Evolutionary conservation across 2,329 filamentous ascomycete species (phyloP).

Genomic region (Apiospora kogelbergensis): DNA sequence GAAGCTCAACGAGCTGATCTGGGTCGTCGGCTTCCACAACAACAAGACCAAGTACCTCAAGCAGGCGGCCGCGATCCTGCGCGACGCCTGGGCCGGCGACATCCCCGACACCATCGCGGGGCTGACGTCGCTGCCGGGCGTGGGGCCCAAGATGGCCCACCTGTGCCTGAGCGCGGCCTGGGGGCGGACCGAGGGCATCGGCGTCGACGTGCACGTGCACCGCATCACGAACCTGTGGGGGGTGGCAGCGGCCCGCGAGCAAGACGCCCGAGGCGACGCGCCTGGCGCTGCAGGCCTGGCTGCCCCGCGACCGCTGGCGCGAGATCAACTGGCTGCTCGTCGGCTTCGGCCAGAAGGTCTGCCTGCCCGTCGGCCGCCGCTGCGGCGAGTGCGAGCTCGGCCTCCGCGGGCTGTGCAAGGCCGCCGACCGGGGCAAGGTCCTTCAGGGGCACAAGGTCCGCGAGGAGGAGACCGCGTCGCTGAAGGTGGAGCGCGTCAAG

Average conservation of each 20-base stretch:
- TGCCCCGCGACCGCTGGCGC: conserved; percentile 83
- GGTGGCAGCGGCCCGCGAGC: conserved; percentile 71
- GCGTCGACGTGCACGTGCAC: conserved; percentile 93
- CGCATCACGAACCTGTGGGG: conserved; percentile 93
- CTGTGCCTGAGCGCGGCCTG: conserved; percentile 77
- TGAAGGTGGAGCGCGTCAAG: conserved; percentile 20
- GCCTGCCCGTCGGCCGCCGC: conserved; percentile 72
- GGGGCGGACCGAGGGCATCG: conserved; percentile 70
- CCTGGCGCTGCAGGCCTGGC: conserved; percentile 72
- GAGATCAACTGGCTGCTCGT: conserved; percentile 91
- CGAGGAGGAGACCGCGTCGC: conserved; percentile 31
- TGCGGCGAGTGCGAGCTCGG: conserved; percentile 88
- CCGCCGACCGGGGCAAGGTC: conserved; percentile 66
- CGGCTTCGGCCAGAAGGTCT: conserved; percentile 84
- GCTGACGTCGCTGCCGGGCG: conserved; percentile 76
- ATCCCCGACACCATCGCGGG: conserved; percentile 79
- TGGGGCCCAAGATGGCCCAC: conserved; percentile 94
- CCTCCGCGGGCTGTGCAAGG: conserved; percentile 71
- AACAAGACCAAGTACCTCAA: conserved; percentile 89
- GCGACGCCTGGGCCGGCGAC: conserved; percentile 69
- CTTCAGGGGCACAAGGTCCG: conserved; percentile 54
- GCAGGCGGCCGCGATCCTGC: conserved; percentile 69
- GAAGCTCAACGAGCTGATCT: conserved; percentile 70
- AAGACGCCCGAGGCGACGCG: conserved; percentile 82
- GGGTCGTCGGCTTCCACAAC: conserved; percentile 89